Evolutionary conservation across 164 flowering plant genomes (phyloP).

Genomic region (Dillenia turbinata): DNA sequence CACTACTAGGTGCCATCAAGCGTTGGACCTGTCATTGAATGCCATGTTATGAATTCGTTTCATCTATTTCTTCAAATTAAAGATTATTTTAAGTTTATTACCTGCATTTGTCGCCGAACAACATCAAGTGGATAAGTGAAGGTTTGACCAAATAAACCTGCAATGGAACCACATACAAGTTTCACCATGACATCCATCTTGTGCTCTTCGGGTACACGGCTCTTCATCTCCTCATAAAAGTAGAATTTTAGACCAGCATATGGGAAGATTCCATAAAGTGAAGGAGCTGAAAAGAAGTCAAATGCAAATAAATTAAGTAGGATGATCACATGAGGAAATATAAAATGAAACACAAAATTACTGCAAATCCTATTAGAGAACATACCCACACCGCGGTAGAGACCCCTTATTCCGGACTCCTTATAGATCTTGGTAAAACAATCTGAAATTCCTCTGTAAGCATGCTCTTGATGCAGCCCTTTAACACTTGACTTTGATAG

Average conservation of each 20-base stretch:
- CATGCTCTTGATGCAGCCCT: slow-evolving; percentile 36
- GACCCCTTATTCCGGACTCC: slow-evolving; percentile 73
- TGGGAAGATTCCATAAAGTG: slow-evolving; percentile 96
- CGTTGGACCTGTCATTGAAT: slow-evolving; percentile 53
- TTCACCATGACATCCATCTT: slow-evolving; percentile 64
- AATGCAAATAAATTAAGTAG: neutral
- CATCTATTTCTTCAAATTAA: neutral
- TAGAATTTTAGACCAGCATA: slow-evolving; percentile 95
- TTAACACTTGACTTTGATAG: slow-evolving; percentile 36
- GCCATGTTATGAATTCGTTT: neutral
- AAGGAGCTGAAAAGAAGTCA: slow-evolving; percentile 64
- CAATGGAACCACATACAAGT: slow-evolving; percentile 87
- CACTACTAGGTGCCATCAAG: slow-evolving; percentile 29
- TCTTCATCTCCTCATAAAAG: slow-evolving; percentile 95
- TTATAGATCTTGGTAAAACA: slow-evolving; percentile 72
- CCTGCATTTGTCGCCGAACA: slow-evolving; percentile 99
- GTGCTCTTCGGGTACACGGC: slow-evolving; percentile 72
- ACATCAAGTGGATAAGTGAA: slow-evolving; percentile 98
- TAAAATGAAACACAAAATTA: neutral
- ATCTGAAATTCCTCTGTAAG: slow-evolving; percentile 77
- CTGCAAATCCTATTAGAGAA: neutral
- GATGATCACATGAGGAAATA: neutral
- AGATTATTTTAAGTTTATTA: slow-evolving; percentile 10
- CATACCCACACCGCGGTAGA: slow-evolving; percentile 94
- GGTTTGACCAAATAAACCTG: slow-evolving; percentile 93